Conservation (phyloP, 352 stramenopile genomes). For the Globisporangium nunn region DNA sequence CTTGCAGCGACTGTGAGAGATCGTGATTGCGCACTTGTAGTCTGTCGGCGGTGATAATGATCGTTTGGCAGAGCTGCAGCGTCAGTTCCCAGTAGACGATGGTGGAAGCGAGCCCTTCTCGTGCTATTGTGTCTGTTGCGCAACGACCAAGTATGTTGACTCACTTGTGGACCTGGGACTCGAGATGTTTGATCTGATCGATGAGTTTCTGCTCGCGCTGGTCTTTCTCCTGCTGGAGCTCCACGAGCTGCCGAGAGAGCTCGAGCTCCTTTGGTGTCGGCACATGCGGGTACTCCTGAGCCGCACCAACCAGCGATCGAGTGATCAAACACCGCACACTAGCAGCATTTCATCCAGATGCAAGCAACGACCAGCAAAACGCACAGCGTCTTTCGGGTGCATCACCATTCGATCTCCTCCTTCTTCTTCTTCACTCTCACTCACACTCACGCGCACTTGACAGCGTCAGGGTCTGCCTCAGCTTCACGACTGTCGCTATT, state of each 20-base stretch:
- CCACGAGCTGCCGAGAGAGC: conserved; percentile 55
- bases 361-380: neutral
- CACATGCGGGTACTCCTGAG: conserved; percentile 59
- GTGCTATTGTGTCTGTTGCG: too few relatives aligned
- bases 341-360: neutral
- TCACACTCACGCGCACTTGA: too few relatives aligned
- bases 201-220: conserved; percentile 49
- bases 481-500: too few relatives aligned
- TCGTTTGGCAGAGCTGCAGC: neutral
- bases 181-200: conserved; percentile 56
- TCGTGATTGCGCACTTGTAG: conserved; percentile 52
- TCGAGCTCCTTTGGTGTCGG: conserved; percentile 70
- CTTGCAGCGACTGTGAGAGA: conserved; percentile 41
- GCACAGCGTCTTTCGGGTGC: conserved; percentile 8
- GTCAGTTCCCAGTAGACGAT: neutral
- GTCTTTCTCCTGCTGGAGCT: conserved; percentile 64
- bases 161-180: conserved; percentile 64
- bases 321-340: neutral
- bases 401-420: conserved; percentile 1
- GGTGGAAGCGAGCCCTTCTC: too few relatives aligned
- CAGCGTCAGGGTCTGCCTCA: too few relatives aligned
- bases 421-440: too few relatives aligned
- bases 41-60: conserved; percentile 14
- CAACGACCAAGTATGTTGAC: conserved; percentile 3
- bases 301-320: neutral